Base-by-base conservation (phyloP, 345 rosid species). In the Sisymbrium altissimum region DNA sequence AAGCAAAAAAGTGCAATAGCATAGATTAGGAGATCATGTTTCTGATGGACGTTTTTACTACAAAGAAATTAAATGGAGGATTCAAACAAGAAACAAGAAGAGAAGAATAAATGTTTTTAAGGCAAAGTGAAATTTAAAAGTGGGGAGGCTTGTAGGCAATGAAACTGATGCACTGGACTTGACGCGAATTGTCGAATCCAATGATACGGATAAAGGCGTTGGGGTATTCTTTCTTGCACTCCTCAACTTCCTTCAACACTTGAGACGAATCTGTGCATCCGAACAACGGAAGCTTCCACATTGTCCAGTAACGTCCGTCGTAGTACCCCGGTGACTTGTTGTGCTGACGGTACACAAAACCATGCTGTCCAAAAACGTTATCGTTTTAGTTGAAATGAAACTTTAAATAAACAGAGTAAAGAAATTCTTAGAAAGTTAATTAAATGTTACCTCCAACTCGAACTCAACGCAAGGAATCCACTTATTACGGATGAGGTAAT, bases 391-490 rank as follows among this genome's bases (percentile, higher is more conserved):
- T 32, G 14, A 48, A 41, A 13, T 4, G 1, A 3, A 1, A 12
- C 33, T 30, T 30, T 4, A 5, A 1, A 30, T 5, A 6, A 30
- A 4, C 6, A 3, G 33, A 5, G 33, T 30, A 30, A 1, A 30
- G 33, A 30, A 5, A 4, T 6, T 32, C 2, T 45, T 45, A 1
- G 15, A 46, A 15, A 64, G 2, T 11, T 64, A 1, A 30, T 33
- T 12, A 32, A 19, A 27, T 15, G n/a, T 17, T 48, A 82, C 81
- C 81, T 62, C 65, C 14, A 56, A 11, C 64, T 81, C 77, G 70
- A 83, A 83, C 74, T 84, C 88, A 76, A 86, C 43, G 80, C 90
- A 83, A 64, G 88, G 85, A 76, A 84, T 6, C 84, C 83, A 86
- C 9, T 76, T 72, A 0, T 0, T 44, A 53, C 84, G 83, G 10